Conservation (phyloP, 257 asterid genomes). For the Solanum okadae region DNA sequence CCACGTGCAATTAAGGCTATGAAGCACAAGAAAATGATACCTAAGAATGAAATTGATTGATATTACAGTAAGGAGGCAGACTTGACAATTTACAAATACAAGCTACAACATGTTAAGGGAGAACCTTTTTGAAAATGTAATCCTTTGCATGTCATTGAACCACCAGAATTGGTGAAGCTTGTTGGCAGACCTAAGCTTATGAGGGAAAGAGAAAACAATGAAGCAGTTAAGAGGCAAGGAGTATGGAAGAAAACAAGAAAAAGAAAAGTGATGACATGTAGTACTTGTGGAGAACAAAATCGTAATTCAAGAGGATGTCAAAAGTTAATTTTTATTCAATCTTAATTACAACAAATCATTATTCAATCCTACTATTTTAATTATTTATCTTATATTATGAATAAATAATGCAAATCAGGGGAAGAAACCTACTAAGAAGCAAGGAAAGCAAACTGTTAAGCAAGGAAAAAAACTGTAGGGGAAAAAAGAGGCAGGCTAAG, state of each 20-base stretch:
- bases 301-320: background rate
- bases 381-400: too few species aligned
- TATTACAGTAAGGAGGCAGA: background rate
- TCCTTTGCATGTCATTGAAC: background rate
- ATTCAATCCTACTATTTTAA: too few species aligned
- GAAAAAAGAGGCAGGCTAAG: too few species aligned
- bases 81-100: too few species aligned
- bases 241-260: too few species aligned
- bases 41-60: background rate
- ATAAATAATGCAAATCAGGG: background rate
- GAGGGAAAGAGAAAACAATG: background rate
- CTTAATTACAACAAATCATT: too few species aligned
- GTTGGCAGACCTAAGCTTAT: background rate
- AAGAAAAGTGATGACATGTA: background rate
- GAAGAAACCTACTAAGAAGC: too few species aligned
- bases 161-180: background rate
- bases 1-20: background rate
- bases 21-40: too few species aligned
- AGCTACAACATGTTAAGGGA: background rate
- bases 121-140: too few species aligned
- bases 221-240: too few species aligned
- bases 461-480: too few species aligned
- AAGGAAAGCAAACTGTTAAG: too few species aligned
- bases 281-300: background rate
- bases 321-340: background rate